Conservation (phyloP, 1,139 yeast genomes). For the Barnettozyma hawaiiensis region DNA sequence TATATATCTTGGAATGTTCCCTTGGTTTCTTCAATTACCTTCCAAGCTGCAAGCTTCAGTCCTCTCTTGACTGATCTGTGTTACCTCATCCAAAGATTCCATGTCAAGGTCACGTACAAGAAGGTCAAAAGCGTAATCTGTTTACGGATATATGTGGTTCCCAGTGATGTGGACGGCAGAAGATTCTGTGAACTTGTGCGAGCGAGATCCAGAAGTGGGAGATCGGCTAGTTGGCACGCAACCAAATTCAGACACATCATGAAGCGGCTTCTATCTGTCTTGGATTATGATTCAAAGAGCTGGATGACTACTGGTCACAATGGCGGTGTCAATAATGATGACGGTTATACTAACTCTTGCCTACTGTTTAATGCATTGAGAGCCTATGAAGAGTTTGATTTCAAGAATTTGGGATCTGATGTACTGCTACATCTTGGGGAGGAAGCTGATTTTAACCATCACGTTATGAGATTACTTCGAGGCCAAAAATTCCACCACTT, state of each 20-base stretch:
- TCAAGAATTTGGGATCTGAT: conserved; percentile 12
- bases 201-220: conserved; percentile 27
- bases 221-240: conserved; percentile 27
- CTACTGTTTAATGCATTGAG: conserved; percentile 16
- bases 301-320: no score
- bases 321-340: no score
- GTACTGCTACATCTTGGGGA: conserved; percentile 5
- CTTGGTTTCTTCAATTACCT: conserved; percentile 9
- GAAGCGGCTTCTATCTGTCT: conserved; percentile 29
- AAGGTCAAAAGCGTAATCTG: conserved; percentile 20
- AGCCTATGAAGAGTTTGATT: conserved; percentile 10
- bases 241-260: conserved; percentile 31
- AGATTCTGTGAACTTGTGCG: conserved; percentile 34
- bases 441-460: conserved; percentile 9
- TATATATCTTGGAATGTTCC: conserved; percentile 19
- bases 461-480: conserved; percentile 11
- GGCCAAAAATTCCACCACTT: conserved; percentile 12
- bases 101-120: conserved; percentile 42
- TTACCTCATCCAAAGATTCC: conserved; percentile 37
- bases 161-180: conserved; percentile 40
- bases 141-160: conserved; percentile 45
- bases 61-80: conserved; percentile 33
- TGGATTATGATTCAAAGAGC: conserved; percentile 35
- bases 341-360: neutral
- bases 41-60: conserved; percentile 13